Evolutionary conservation across 2,329 filamentous ascomycete species (phyloP), one percentile per base, ranked within the genome.

Genomic region (Penicillium sp.): DNA sequence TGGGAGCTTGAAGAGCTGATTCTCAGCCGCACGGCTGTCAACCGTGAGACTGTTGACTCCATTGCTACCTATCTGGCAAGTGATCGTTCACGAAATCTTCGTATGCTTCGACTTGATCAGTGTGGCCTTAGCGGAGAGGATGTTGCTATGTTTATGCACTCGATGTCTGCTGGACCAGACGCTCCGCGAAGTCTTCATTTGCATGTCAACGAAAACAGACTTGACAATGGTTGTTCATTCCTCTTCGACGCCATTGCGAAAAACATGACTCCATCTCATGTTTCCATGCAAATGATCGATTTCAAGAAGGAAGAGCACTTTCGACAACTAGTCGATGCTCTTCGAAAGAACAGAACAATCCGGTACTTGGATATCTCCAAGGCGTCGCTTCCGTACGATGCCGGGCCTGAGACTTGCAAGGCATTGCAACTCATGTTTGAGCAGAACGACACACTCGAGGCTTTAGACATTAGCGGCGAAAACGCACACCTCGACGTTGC

Each of bases 401-500:
- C 87, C 3, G 83, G 84, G 9, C 82, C 84, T 10, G 86, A 88
- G 56, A 90, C 87, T 0, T 89, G 86, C 65, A 81, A 83, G 57
- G 82, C 84, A 14, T 71, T 90, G 54, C 82, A 86, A 59, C 71
- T 79, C 49, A 82, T 90, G 74, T 87, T 90, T 64, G 83, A 85
- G 33, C 82, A 87, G 52, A 90, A 90, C 59, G 78, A 79, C n/a
- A 86, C 84, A 1, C 75, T 90, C 2, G 80, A 87, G 63, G 86
- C 86, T 68, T 74, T 90, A 13, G 85, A 90, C 68, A 87, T 90
- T 45, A 89, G 87, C 26, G 88, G 88, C 9, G 88, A 90, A 65
- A 86, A 87, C 62, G 87, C 88, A 6, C 84, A 88, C 64, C 72
- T 90, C n/a, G 88, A 90, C 65, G 86, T 86, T 4, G 87, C 87